Percentiles rank a stretch among this genome's conserved stretches.
phyloP scores from a whole-genome alignment of 306 rosid genomes.

The Quercus berberidifolia region DNA sequence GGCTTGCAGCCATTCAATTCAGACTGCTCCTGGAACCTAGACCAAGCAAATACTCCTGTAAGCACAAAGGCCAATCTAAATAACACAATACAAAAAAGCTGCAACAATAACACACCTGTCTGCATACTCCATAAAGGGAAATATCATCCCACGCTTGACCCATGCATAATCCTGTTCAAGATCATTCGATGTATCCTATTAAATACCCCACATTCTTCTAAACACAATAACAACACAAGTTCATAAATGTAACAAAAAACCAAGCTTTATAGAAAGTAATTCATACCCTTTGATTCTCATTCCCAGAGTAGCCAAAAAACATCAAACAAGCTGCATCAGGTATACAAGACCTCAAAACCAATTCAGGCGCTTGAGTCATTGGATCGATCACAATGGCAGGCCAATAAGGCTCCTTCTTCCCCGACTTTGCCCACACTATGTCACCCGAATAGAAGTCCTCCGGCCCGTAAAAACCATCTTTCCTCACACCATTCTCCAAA shows the following conservation, averaged over 20 bases:
- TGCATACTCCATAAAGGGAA: slow-evolving; percentile 77
- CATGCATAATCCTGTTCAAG: slow-evolving; percentile 94
- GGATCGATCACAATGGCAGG: slow-evolving; percentile 99
- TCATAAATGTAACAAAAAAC: slow-evolving; percentile 15
- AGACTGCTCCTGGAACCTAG: slow-evolving; percentile 87
- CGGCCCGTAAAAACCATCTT: slow-evolving; percentile 71
- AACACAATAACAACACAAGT: slow-evolving; percentile 3
- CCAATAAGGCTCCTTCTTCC: slow-evolving; percentile 95
- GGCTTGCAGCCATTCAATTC: slow-evolving; percentile 58
- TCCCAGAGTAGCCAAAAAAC: slow-evolving; percentile 90
- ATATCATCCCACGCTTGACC: slow-evolving; percentile 86
- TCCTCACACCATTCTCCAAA: slow-evolving; percentile 30
- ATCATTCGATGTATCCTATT: slow-evolving; percentile 31
- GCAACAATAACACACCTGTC: slow-evolving; percentile 65
- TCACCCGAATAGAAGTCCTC: slow-evolving; percentile 93
- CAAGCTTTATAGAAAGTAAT: slow-evolving; percentile 17
- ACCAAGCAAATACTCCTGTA: slow-evolving; percentile 27
- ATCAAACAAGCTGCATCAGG: slow-evolving; percentile 95
- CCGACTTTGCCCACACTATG: slow-evolving; percentile 97
- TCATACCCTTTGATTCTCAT: slow-evolving; percentile 77
- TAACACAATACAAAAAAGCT: background rate
- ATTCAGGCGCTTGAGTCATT: slow-evolving; percentile 85
- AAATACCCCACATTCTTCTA: slow-evolving; percentile 22
- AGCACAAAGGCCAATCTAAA: slow-evolving; percentile 20
- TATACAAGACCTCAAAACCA: slow-evolving; percentile 84